Base-by-base conservation (phyloP, 2,329 filamentous ascomycete species). In the Didymosphaeria variabile region DNA sequence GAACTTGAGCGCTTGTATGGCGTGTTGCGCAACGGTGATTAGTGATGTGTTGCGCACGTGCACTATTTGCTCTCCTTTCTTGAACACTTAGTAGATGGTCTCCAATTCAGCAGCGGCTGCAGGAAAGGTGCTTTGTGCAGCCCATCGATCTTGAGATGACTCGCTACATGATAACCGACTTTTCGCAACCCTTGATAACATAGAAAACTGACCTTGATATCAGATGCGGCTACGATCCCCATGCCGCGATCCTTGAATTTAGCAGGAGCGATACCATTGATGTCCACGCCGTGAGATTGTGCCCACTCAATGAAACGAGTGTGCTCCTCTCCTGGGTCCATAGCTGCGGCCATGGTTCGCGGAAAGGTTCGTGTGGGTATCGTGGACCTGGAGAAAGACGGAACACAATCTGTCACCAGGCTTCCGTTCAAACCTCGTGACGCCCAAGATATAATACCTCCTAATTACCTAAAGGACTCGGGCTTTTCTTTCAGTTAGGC, bases 231-330 rank as follows among this genome's bases (percentile, higher is more conserved):
- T 54, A 94, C 84, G 59, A 97, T 88, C 50, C 94, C 93, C 56
- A 95, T 85, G 31, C 93, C 93, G 57, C 91, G 85, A 1, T 89
- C 90, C 6, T 89, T 86, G 17, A 97, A 88, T 42, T 82, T 82
- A 44, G 87, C 84, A 5, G 92, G 89, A 2, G 82, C 81, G 51
- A 96, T 87, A 31, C 88, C 89, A 68, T 90, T 84, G 66, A 93
- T 85, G 38, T 84, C 78, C 31, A 96, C 85, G 15, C 91, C 91
- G 59, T 87, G 84, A 1, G 79, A 77, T 46, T 82, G 75, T 1
- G 90, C 90, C 91, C 93, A 97, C 61, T 83, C 71, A 2, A 90
- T 82, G 61, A 96, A 91, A 9, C 81, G 79, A 29, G 85, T 79
- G 69, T 82, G 80, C 56, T 79, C 73, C 64, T 80, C 72, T 23